Conservation (phyloP, 2,329 filamentous ascomycete genomes). For the Immersiporthe knoxdaviesiana region DNA sequence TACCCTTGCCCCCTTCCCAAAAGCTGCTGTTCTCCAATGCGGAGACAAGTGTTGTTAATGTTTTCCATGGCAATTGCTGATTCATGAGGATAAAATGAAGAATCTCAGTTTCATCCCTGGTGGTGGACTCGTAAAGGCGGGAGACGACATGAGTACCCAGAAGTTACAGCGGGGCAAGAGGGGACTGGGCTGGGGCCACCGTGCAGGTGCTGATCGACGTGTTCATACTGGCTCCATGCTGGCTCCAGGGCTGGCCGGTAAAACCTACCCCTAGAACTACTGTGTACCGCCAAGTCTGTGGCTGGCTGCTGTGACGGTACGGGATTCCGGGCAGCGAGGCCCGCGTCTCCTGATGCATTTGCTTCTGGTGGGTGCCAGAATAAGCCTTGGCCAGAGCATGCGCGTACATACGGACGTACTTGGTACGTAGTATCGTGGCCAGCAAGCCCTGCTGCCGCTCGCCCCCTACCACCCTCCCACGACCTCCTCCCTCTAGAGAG, state of each 20-base stretch:
- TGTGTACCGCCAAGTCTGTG: not conserved
- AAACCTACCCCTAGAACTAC: not conserved
- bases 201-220: not conserved
- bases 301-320: not conserved
- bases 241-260: too few species aligned
- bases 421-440: not conserved
- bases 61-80: not conserved
- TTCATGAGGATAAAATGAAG: not conserved
- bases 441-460: not conserved
- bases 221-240: not conserved
- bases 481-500: not conserved
- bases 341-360: not conserved
- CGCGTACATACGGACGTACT: not conserved
- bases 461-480: too few species aligned
- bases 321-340: not conserved
- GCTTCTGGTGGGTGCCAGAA: not conserved
- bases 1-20: not conserved
- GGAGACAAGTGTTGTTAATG: constrained; percentile 2
- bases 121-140: not conserved
- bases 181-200: not conserved
- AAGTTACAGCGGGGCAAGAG: not conserved
- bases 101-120: not conserved
- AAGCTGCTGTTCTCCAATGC: constrained; percentile 10
- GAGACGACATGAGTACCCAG: not conserved
- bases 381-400: not conserved